Percentiles rank a stretch among this genome's conserved stretches.
Evolutionary conservation across 139 green algal genomes (phyloP).

Genomic region (Picochlorum sp.): DNA sequence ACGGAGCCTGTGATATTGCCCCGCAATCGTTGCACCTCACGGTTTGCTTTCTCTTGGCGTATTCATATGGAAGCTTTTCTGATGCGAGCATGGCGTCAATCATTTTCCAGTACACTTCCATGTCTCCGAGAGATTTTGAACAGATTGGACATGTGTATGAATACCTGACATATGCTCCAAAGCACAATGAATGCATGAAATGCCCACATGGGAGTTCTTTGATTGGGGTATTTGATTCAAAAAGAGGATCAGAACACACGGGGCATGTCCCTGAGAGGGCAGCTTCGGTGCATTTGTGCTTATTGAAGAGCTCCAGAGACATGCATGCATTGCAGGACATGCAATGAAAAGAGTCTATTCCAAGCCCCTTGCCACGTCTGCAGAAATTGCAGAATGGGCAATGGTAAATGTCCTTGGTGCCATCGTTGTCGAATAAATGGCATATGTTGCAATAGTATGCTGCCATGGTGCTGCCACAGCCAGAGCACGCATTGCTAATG

Average conservation of each 20-base stretch:
- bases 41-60: slow-evolving; percentile 53
- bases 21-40: slow-evolving; percentile 94
- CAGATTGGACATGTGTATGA: slow-evolving; percentile 94
- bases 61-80: slow-evolving; percentile 58
- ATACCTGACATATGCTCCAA: slow-evolving; percentile 77
- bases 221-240: slow-evolving; percentile 72
- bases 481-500: slow-evolving; percentile 48
- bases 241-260: slow-evolving; percentile 92
- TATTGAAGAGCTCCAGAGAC: slow-evolving; percentile 71
- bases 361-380: slow-evolving; percentile 57
- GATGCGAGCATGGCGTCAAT: slow-evolving; percentile 78
- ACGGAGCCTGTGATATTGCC: slow-evolving; percentile 47
- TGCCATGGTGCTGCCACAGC: slow-evolving; percentile 56
- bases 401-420: slow-evolving; percentile 85
- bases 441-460: slow-evolving; percentile 96
- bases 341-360: slow-evolving; percentile 95
- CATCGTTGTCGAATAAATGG: slow-evolving; percentile 89
- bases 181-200: slow-evolving; percentile 94
- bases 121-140: slow-evolving; percentile 89
- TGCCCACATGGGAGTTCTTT: slow-evolving; percentile 93
- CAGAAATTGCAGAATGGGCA: slow-evolving; percentile 99
- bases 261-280: slow-evolving; percentile 80
- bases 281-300: slow-evolving; percentile 84
- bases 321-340: slow-evolving; percentile 99
- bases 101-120: slow-evolving; percentile 94